Conservation (phyloP, 2,329 filamentous ascomycete genomes). For the Rhytidhysteron rufulum region DNA sequence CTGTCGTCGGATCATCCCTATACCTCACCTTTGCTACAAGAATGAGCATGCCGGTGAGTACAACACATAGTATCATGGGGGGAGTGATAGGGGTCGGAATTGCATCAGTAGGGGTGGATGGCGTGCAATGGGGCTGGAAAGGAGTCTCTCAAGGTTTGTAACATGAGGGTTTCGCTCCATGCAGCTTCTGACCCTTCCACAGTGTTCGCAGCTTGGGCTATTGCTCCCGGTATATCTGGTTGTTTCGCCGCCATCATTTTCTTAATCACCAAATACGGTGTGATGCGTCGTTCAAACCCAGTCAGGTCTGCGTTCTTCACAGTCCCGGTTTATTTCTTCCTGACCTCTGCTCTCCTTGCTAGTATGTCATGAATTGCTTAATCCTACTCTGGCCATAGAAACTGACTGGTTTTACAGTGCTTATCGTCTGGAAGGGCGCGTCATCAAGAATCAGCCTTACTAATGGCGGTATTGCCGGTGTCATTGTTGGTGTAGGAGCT, state of each 20-base stretch:
- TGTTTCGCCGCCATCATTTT: conserved; percentile 54
- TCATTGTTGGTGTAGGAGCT: conserved; percentile 52
- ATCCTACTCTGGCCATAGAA: conserved; percentile 34
- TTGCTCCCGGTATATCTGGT: conserved; percentile 55
- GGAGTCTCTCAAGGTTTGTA: conserved; percentile 49
- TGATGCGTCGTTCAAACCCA: conserved; percentile 53
- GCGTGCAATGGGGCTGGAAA: conserved; percentile 55
- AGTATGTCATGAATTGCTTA: conserved; percentile 36
- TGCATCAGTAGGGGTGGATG: conserved; percentile 50
- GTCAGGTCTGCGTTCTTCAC: conserved; percentile 50
- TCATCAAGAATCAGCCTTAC: conserved; percentile 46
- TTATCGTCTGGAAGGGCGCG: conserved; percentile 45
- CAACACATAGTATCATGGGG: conserved; percentile 49
- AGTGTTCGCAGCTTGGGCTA: conserved; percentile 56
- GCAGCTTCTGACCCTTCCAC: neutral
- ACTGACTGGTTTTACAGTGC: conserved; percentile 13
- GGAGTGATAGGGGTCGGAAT: conserved; percentile 44
- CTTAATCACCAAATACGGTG: conserved; percentile 53
- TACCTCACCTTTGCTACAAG: conserved; percentile 52
- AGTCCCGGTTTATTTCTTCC: conserved; percentile 56
- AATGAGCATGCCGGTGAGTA: conserved; percentile 52
- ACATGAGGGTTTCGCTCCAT: too few species aligned
- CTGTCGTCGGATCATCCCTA: conserved; percentile 48
- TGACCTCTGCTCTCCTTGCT: conserved; percentile 52
- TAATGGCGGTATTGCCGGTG: conserved; percentile 48